Evolutionary conservation across 768 basidiomycete genomes (phyloP), one percentile per base, ranked within the genome.

Genomic region (Termitomyces sp.): DNA sequence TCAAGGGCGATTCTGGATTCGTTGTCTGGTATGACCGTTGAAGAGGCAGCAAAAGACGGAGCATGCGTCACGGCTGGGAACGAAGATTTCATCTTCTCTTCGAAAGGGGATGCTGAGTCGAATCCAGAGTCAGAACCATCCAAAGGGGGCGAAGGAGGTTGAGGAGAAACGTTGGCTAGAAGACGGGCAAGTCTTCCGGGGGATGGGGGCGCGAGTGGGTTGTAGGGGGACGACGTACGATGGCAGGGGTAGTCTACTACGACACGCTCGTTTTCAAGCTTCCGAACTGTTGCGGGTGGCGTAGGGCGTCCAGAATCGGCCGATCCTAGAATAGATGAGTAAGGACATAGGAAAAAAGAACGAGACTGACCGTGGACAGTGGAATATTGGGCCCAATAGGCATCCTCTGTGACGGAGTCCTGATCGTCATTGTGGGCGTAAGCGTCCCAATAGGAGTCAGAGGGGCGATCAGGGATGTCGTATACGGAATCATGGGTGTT

Each of bases 361-460:
- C 8, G 18, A 27, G 24, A 65, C 73, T 65, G 57, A 88, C 89
- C 89, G 70, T 91, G 88, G 7, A 90, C 79, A 20, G 77, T 75
- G 33, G 86, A 75, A 68, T 91, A 91, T 61, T 80, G 86, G 27
- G 87, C 87, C 89, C 89, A 91, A 64, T 91, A 91, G 6, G 86
- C 86, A 59, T 89, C 89, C 65, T 81, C 79, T 20, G 76, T 65
- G 54, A 63, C 58, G 53, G 39, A 57, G 58, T 53, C 34, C 42
- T 61, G 59, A 58, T 63, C 61, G 52, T 68, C 69, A 50, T 60
- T 64, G 12, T 72, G 71, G 20, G 76, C 81, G 61, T 90, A 89
- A 12, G 85, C 78, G 62, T 85, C 77, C 89, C 89, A 91, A 66
- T 90, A 91, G 8, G 79, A 74, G 65, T 84, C 79, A 22, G n/a